Percentiles rank a stretch among this genome's conserved stretches.
These are phyloP conservation scores for Daldinia childiae DNA, from an alignment of 495 filamentous ascomycete genomes.

Conservation along the genomic window DNA sequence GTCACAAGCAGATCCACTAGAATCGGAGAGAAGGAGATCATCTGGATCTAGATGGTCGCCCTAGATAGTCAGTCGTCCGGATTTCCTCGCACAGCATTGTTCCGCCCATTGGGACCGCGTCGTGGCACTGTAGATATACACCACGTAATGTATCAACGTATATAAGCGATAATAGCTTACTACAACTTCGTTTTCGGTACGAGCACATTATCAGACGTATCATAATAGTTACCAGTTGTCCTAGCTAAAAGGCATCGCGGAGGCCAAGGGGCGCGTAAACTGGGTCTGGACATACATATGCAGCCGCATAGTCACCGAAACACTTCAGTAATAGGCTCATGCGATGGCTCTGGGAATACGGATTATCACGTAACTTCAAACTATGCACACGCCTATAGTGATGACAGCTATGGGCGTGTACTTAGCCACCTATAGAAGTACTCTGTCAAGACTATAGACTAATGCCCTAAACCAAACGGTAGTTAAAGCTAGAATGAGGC, in stretches of 20 bases:
- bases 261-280: neutral
- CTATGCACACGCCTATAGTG: neutral
- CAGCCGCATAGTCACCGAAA: slow-evolving; percentile 1
- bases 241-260: neutral
- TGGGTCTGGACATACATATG: neutral
- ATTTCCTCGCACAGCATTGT: neutral
- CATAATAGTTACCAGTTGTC: neutral
- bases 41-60: neutral
- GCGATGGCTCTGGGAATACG: neutral
- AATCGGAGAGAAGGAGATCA: neutral
- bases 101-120: slow-evolving; percentile 26
- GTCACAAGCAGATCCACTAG: neutral
- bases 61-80: neutral
- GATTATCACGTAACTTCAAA: neutral
- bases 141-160: neutral
- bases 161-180: slow-evolving; percentile 10
- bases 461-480: neutral
- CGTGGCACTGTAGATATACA: neutral
- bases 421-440: neutral
- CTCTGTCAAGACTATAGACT: neutral
- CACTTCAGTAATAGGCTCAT: neutral
- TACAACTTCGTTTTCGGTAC: slow-evolving; percentile 14
- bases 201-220: neutral
- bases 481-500: neutral
- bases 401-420: neutral